Conservation (phyloP, 345 rosid species). For the Linum trigynum region DNA sequence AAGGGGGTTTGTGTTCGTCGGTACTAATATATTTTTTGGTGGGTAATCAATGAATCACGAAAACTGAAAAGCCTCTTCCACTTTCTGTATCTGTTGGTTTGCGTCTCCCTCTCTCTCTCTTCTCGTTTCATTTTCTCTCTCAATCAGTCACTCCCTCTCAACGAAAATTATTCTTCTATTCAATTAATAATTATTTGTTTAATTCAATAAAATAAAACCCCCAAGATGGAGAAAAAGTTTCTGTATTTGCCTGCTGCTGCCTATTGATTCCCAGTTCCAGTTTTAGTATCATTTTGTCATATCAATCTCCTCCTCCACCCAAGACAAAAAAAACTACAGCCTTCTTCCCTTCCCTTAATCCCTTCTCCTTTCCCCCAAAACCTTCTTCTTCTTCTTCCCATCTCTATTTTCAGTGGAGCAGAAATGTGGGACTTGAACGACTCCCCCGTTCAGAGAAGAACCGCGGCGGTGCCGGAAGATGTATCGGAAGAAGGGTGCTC, state of each 20-base stretch:
- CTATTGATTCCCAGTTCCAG: neutral
- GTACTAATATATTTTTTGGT: too few species aligned
- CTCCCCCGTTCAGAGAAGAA: slow-evolving; percentile 42
- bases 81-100: too few species aligned
- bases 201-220: too few species aligned
- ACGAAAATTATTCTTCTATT: too few species aligned
- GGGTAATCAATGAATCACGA: too few species aligned
- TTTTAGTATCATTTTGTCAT: neutral
- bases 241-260: neutral
- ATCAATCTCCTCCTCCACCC: neutral
- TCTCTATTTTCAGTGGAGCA: neutral
- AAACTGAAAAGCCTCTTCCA: too few species aligned
- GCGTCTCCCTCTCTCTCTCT: too few species aligned
- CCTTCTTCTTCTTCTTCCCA: neutral
- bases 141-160: neutral
- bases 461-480: slow-evolving; percentile 41
- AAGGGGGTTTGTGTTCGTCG: too few species aligned
- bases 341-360: neutral
- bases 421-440: slow-evolving; percentile 81
- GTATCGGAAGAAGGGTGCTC: slow-evolving; percentile 33
- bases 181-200: too few species aligned
- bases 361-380: neutral
- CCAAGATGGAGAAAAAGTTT: neutral
- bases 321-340: neutral
- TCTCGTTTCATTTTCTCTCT: neutral